A percentile compares a stretch with the other conserved stretches of the same genome.
Evolutionary conservation across 108 stramenopile genomes (phyloP).

Genomic region (Conticribra guillardii): DNA sequence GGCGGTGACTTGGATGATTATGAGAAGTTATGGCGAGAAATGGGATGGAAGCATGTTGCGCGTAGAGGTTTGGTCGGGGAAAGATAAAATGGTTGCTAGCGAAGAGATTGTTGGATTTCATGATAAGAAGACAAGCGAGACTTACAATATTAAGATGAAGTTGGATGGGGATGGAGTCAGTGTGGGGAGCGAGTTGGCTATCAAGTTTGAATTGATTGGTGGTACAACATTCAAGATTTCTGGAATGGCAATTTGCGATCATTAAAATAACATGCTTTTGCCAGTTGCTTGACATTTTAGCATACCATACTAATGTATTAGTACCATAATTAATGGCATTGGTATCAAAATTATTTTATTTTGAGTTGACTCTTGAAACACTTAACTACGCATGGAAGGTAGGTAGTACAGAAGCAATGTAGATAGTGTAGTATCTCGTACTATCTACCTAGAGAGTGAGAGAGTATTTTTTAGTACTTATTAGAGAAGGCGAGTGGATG

Average conservation of each 20-base stretch:
- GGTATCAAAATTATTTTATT: too few relatives aligned
- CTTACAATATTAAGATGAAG: slow-evolving; percentile 66
- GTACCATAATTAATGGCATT: too few relatives aligned
- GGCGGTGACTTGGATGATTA: slow-evolving; percentile 67
- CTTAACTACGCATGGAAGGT: too few relatives aligned
- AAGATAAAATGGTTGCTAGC: slow-evolving; percentile 22
- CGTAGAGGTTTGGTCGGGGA: slow-evolving; percentile 40
- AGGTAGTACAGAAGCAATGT: too few relatives aligned
- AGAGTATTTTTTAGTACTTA: too few relatives aligned
- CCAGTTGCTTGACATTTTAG: too few relatives aligned
- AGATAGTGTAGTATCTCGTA: too few relatives aligned
- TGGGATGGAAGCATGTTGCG: slow-evolving; percentile 64
- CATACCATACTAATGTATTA: too few relatives aligned
- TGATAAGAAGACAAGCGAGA: slow-evolving; percentile 77
- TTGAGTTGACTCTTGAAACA: too few relatives aligned
- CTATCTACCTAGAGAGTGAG: too few relatives aligned
- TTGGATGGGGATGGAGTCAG: slow-evolving; percentile 18
- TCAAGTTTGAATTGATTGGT: slow-evolving; percentile 51
- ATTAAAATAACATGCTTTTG: slow-evolving; percentile 17
- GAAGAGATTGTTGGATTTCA: slow-evolving; percentile 62
- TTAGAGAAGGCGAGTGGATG: too few relatives aligned
- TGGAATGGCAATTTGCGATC: slow-evolving; percentile 78
- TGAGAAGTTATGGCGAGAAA: slow-evolving; percentile 82
- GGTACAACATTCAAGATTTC: slow-evolving; percentile 83
- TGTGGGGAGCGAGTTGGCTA: slow-evolving; percentile 31